Base-by-base conservation (phyloP, 169 alveolate genomes). In the Eimeria tenella region DNA sequence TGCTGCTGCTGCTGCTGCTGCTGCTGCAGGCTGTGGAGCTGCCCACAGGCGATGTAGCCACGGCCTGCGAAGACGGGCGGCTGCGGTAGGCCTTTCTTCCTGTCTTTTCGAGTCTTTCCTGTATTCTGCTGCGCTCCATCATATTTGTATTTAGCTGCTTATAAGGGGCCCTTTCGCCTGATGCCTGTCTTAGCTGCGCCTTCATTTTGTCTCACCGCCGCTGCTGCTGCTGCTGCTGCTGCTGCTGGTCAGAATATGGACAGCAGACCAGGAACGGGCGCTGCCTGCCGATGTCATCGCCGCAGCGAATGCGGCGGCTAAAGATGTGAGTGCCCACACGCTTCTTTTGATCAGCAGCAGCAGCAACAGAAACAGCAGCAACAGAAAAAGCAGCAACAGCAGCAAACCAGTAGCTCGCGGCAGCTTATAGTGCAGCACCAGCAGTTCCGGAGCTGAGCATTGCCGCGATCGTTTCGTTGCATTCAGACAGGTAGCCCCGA, bases 321-420 rank as follows among this genome's bases (percentile, higher is more conserved):
- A 17, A 4, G 70, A 65, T 55, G 88, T 56, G 19, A 21, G 73
- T 79, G 60, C 31, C 63, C 5, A 42, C 8, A 56, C 62, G 42
- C 42, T 31, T 31, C 2, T 31, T 31, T 31, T 31, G 4, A 31
- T 4, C 73, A 19, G 71, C 71, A 53, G 88, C 71, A 53, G 73
- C 88, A n/a, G 73, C 88, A 53, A 53, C 88, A 79, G 71, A 42
- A 15, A 50, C 53, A 52, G 96, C 93, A 83, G 68, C 88, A 52
- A 52, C 88, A 53, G 88, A 71, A 53, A 70, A 65, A 53, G 71
- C 73, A 53, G 88, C 71, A 79, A 50, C n/a, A 79, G 42, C 23
- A 53, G 95, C 94, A 87, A 83, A 94, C 13, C n/a, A 60, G 15
- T 0, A 31, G n/a, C 58, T 15, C 65, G 8, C 5, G 25, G 23